Conservation (phyloP, 371 early-diverging fungal species). For the Mucor mucedo region DNA sequence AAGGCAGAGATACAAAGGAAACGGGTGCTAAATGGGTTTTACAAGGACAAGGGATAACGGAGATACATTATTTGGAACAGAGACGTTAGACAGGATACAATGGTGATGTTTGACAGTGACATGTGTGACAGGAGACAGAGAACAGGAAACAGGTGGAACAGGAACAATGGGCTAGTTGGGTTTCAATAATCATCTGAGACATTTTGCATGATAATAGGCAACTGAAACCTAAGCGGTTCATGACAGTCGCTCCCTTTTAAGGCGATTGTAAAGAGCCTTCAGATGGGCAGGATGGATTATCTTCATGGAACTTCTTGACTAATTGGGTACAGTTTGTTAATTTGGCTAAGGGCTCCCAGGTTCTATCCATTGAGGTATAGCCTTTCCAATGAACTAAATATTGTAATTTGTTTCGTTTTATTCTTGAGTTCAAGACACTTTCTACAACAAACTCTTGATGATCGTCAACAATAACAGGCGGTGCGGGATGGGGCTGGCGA, state of each 20-base stretch:
- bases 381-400: slow-evolving; percentile 18
- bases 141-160: no score
- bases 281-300: slow-evolving; percentile 7
- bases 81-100: no score
- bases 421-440: not conserved
- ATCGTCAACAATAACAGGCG: slow-evolving; percentile 7
- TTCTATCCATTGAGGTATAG: slow-evolving; percentile 9
- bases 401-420: not conserved
- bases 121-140: no score
- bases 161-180: no score
- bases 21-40: no score
- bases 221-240: not conserved
- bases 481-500: not conserved
- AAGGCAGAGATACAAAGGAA: no score
- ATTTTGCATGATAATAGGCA: no score
- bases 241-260: slow-evolving; percentile 13
- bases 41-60: no score
- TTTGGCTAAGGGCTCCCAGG: slow-evolving; percentile 21
- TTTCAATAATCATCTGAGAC: no score
- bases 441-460: slow-evolving; percentile 18
- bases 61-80: no score
- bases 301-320: slow-evolving; percentile 10
- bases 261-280: slow-evolving; percentile 13
- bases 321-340: not conserved
- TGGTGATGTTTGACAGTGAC: no score